Evolutionary conservation across 306 rosid species (phyloP).

Genomic region (Begonia peltatifolia): DNA sequence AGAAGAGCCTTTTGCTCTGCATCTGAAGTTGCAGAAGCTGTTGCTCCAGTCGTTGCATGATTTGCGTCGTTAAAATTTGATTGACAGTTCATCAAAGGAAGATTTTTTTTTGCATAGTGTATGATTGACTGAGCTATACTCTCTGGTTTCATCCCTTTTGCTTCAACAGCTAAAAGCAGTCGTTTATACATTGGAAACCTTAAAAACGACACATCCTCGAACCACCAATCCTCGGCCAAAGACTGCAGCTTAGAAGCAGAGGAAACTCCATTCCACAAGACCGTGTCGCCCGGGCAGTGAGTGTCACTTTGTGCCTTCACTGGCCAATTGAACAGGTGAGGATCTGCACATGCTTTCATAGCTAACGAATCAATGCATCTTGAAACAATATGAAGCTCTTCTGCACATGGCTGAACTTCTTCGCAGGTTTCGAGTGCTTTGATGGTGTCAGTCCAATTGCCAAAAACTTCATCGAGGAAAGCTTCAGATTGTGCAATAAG

Average conservation of each 20-base stretch:
- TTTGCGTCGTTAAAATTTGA: conserved; percentile 39
- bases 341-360: conserved; percentile 53
- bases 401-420: conserved; percentile 46
- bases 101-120: conserved; percentile 37
- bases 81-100: conserved; percentile 55
- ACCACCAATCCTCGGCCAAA: conserved; percentile 56
- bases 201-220: conserved; percentile 54
- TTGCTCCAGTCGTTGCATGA: conserved; percentile 24
- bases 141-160: conserved; percentile 60
- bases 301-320: conserved; percentile 15
- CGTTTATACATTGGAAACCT: conserved; percentile 43
- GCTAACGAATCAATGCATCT: conserved; percentile 82
- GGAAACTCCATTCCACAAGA: conserved; percentile 38
- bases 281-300: conserved; percentile 18
- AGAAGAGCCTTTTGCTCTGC: conserved; percentile 43
- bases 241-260: conserved; percentile 22
- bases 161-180: conserved; percentile 44
- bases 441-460: conserved; percentile 55
- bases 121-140: conserved; percentile 40
- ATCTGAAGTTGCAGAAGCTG: conserved; percentile 30
- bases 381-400: conserved; percentile 56
- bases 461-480: conserved; percentile 43
- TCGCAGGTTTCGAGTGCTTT: conserved; percentile 62
- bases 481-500: conserved; percentile 36
- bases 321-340: conserved; percentile 37